A percentile compares a stretch with the other conserved stretches of the same genome.
These are phyloP conservation scores for Petunia axillaris DNA, from an alignment of 257 asterid genomes.

Conservation along the genomic window DNA sequence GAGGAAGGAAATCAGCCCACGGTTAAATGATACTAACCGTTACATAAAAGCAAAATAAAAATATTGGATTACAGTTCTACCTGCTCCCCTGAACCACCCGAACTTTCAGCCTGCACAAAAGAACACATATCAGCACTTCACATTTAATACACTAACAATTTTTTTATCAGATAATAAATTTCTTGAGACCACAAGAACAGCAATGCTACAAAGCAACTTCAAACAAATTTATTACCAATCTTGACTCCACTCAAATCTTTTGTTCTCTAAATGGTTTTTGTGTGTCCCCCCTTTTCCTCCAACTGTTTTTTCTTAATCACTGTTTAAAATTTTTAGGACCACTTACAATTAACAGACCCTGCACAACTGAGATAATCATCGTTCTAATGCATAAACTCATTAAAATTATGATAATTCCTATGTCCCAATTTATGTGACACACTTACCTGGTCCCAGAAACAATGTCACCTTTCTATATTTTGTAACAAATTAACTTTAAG, in stretches of 20 bases:
- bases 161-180: background rate
- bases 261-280: conserved; percentile 6
- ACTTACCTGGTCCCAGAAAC: too few relatives aligned
- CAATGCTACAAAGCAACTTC: background rate
- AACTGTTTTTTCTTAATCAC: background rate
- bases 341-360: background rate
- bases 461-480: too few relatives aligned
- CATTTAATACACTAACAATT: background rate
- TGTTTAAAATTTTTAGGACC: background rate
- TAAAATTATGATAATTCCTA: background rate
- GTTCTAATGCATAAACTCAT: background rate
- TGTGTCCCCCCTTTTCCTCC: background rate
- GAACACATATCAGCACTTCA: conserved; percentile 28
- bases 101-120: conserved; percentile 44
- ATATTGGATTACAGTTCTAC: conserved; percentile 28
- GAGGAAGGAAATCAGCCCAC: background rate
- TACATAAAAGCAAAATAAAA: background rate
- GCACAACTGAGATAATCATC: background rate
- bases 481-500: too few relatives aligned
- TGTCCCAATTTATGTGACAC: too few relatives aligned
- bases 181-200: background rate
- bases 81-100: conserved; percentile 49
- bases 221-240: background rate
- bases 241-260: background rate
- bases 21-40: background rate